Evolutionary conservation across 2,329 filamentous ascomycete genomes (phyloP).

Genomic region (Trichoderma pleuroti): DNA sequence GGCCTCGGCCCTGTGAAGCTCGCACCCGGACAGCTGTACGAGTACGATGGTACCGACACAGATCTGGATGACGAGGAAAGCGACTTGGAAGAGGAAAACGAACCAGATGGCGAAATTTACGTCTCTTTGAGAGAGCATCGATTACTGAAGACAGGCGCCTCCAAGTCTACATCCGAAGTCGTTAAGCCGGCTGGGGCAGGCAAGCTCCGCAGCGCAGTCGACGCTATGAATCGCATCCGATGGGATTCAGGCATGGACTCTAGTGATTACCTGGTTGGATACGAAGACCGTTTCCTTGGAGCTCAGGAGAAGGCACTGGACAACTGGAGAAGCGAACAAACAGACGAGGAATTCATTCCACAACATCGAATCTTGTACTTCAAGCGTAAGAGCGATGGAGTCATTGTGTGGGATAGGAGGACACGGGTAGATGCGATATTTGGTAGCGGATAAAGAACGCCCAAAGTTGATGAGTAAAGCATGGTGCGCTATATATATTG

Average conservation of each 20-base stretch:
- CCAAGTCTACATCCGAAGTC: background rate
- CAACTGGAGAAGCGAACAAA: conserved; percentile 59
- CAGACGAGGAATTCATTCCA: conserved; percentile 64
- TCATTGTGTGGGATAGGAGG: conserved; percentile 55
- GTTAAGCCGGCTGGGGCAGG: conserved; percentile 33
- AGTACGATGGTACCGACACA: conserved; percentile 28
- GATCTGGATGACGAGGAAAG: background rate
- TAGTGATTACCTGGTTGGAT: conserved; percentile 55
- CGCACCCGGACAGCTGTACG: conserved; percentile 49
- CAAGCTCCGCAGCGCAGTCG: conserved; percentile 54
- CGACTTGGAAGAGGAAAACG: conserved; percentile 30
- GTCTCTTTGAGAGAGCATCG: conserved; percentile 1
- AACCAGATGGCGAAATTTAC: conserved; percentile 33
- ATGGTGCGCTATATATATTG: background rate
- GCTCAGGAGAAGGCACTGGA: conserved; percentile 51
- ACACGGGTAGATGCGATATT: conserved; percentile 54
- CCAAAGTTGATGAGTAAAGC: background rate
- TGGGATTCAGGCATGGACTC: conserved; percentile 56
- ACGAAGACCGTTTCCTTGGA: conserved; percentile 58
- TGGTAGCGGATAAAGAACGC: conserved; percentile 42
- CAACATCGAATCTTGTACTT: conserved; percentile 63
- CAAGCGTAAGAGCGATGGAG: conserved; percentile 48
- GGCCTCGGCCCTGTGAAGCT: conserved; percentile 43
- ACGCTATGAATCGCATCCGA: conserved; percentile 57
- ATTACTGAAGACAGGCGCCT: background rate